Evolutionary conservation across 2,329 filamentous ascomycete species (phyloP).

Genomic region (Fusarium sp.): DNA sequence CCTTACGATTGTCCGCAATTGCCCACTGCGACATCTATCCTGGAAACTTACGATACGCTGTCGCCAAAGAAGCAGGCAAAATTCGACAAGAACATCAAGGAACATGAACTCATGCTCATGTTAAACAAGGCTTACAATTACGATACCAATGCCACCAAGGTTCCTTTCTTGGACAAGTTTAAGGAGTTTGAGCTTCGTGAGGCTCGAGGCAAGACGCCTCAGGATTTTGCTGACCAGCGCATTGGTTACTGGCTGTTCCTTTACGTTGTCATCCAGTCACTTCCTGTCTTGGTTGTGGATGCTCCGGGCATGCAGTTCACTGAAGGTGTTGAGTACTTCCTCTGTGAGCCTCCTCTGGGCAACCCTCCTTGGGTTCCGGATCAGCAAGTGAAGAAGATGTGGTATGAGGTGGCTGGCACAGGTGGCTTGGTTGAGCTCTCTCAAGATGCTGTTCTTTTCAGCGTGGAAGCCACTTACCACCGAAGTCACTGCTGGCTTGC

Average conservation of each 20-base stretch:
- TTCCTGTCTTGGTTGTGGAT: slow-evolving; percentile 82
- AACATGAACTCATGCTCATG: slow-evolving; percentile 79
- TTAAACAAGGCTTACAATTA: slow-evolving; percentile 85
- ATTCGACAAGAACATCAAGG: slow-evolving; percentile 76
- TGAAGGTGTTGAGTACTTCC: slow-evolving; percentile 81
- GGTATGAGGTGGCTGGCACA: slow-evolving; percentile 78
- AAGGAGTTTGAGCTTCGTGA: slow-evolving; percentile 76
- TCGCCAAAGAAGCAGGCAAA: slow-evolving; percentile 79
- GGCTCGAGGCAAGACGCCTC: slow-evolving; percentile 68
- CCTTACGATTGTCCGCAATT: slow-evolving; percentile 88
- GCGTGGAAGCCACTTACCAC: slow-evolving; percentile 68
- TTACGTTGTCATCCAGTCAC: slow-evolving; percentile 78
- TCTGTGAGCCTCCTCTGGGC: slow-evolving; percentile 78
- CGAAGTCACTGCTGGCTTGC: slow-evolving; percentile 66
- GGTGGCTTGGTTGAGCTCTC: slow-evolving; percentile 67
- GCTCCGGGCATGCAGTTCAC: slow-evolving; percentile 74
- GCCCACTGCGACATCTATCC: slow-evolving; percentile 73
- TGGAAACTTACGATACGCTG: slow-evolving; percentile 70
- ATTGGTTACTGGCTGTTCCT: slow-evolving; percentile 85
- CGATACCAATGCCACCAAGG: slow-evolving; percentile 67
- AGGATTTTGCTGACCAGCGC: slow-evolving; percentile 76
- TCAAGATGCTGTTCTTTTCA: slow-evolving; percentile 68
- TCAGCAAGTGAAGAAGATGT: slow-evolving; percentile 70
- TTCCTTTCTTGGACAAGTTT: slow-evolving; percentile 75
- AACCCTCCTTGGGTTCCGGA: slow-evolving; percentile 78